Conservation (phyloP, 2,329 filamentous ascomycete species). For the Fragosphaeria purpurea region DNA sequence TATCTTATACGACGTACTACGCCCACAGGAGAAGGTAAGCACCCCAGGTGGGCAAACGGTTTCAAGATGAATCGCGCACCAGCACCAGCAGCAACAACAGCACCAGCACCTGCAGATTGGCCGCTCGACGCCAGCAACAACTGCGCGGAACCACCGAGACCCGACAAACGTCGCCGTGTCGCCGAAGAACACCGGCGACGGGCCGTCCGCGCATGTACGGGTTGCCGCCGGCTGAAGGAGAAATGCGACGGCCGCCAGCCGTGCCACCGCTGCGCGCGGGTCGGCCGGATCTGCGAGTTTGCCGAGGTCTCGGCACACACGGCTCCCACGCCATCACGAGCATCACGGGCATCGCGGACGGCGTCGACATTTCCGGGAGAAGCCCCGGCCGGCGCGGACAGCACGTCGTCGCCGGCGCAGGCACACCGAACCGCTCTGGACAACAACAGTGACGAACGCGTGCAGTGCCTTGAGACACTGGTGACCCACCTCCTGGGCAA, state of each 20-base stretch:
- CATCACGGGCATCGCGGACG: too few relatives aligned
- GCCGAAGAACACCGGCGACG: slow-evolving; percentile 4
- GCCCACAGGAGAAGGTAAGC: too few relatives aligned
- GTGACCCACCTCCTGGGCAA: slow-evolving; percentile 12
- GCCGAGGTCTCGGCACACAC: slow-evolving; percentile 25
- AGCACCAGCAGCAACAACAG: too few relatives aligned
- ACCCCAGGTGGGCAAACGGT: too few relatives aligned
- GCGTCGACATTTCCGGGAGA: background rate
- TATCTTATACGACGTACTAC: too few relatives aligned
- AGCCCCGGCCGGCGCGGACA: background rate
- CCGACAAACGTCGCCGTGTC: background rate
- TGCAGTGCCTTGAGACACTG: slow-evolving; percentile 9
- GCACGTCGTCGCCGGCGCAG: too few relatives aligned
- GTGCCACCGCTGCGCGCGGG: slow-evolving; percentile 11
- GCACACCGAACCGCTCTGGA: background rate
- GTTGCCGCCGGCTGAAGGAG: slow-evolving; percentile 14
- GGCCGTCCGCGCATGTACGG: slow-evolving; percentile 3
- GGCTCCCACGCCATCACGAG: background rate
- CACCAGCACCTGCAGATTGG: too few relatives aligned
- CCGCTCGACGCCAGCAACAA: too few relatives aligned
- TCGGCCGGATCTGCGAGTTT: slow-evolving; percentile 13
- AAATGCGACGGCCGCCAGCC: slow-evolving; percentile 15
- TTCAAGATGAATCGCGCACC: too few relatives aligned
- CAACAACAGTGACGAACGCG: background rate
- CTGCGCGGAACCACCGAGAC: too few relatives aligned